These are phyloP conservation scores for Amyloporia xantha DNA, from an alignment of 768 basidiomycete genomes.

Conservation along the genomic window DNA sequence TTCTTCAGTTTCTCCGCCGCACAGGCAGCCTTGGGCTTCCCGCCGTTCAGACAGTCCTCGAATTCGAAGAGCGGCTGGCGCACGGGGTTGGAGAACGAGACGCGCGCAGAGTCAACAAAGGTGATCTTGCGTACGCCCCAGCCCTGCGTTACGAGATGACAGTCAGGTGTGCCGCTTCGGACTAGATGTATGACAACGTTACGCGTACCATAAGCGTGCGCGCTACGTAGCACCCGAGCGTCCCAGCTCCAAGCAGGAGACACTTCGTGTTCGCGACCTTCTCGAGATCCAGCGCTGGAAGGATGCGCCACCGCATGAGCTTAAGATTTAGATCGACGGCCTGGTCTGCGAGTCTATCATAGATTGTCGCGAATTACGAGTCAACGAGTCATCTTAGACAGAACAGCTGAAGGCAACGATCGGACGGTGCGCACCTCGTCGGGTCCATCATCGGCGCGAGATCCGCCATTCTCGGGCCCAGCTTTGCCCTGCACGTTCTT, in stretches of 20 bases:
- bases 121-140: constrained; percentile 97
- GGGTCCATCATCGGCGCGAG: constrained; percentile 98
- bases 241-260: constrained; percentile 89
- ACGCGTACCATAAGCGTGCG: constrained; percentile 79
- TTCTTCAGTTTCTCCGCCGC: constrained; percentile 81
- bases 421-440: constrained; percentile 39
- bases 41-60: constrained; percentile 86
- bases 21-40: constrained; percentile 88
- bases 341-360: constrained; percentile 77
- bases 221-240: constrained; percentile 94
- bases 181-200: background rate
- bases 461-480: constrained; percentile 84
- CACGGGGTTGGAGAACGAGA: constrained; percentile 97
- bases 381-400: too few species aligned
- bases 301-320: constrained; percentile 95
- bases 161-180: too few species aligned
- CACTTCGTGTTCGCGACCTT: constrained; percentile 76
- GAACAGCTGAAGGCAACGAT: background rate
- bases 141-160: constrained; percentile 42
- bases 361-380: too few species aligned
- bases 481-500: constrained; percentile 82
- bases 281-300: constrained; percentile 85
- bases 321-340: constrained; percentile 98
- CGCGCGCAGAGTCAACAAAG: constrained; percentile 82
- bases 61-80: constrained; percentile 96